A percentile compares a stretch with the other conserved stretches of the same genome.
Conservation (phyloP, 177 flowering plant species). For the Vitis hybrid region DNA sequence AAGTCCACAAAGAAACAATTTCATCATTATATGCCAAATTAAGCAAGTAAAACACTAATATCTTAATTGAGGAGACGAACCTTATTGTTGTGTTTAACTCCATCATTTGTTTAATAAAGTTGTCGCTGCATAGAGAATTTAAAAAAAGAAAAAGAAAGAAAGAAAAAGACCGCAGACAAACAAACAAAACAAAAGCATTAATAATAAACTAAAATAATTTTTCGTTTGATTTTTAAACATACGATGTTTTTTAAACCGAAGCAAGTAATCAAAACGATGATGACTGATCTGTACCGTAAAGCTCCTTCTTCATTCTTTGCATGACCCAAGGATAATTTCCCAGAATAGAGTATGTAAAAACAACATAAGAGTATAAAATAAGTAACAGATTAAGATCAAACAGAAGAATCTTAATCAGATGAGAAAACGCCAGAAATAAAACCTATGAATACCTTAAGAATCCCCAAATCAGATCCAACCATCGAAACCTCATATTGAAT, state of each 20-base stretch:
- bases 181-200: background rate
- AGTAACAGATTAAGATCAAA: conserved; percentile 1
- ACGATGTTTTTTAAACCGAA: background rate
- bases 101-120: conserved; percentile 54
- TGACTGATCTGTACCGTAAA: conserved; percentile 33
- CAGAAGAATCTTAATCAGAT: background rate
- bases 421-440: background rate
- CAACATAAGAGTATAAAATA: background rate
- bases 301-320: conserved; percentile 46
- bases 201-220: background rate
- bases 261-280: background rate
- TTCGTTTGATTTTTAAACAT: too few species aligned
- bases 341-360: background rate
- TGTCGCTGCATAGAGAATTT: conserved; percentile 49
- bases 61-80: conserved; percentile 24
- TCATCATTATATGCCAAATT: too few species aligned
- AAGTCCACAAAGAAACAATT: too few species aligned
- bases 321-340: conserved; percentile 10
- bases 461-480: conserved; percentile 46
- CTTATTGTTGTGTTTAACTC: conserved; percentile 62
- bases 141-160: background rate
- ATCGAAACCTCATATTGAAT: conserved; percentile 55
- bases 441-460: conserved; percentile 50
- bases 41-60: background rate
- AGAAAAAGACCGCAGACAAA: background rate